Percentiles rank a stretch among this genome's conserved stretches.
Conservation (phyloP, 495 filamentous ascomycete species). For the Glonium stellatum region DNA sequence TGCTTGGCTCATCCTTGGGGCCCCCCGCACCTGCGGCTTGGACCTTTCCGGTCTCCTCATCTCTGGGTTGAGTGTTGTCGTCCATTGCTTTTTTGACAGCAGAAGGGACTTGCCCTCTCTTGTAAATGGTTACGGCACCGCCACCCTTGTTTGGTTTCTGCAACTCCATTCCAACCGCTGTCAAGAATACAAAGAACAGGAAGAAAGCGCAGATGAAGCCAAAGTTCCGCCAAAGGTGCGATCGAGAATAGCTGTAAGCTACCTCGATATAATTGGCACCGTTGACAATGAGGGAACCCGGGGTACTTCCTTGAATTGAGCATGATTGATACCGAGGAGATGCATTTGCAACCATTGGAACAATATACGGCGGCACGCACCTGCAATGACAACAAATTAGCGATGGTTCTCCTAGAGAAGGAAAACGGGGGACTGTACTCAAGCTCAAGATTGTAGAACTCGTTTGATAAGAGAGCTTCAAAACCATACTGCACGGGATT, state of each 20-base stretch:
- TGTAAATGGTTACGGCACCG: slow-evolving; percentile 62
- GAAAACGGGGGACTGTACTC: slow-evolving; percentile 8
- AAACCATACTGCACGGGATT: slow-evolving; percentile 73
- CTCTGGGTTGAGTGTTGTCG: slow-evolving; percentile 35
- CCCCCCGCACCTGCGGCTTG: slow-evolving; percentile 28
- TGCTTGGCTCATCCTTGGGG: slow-evolving; percentile 28
- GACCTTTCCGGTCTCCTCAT: slow-evolving; percentile 45
- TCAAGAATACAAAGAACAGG: slow-evolving; percentile 50
- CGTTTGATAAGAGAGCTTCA: slow-evolving; percentile 42
- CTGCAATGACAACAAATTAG: background rate
- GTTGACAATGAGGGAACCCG: slow-evolving; percentile 43
- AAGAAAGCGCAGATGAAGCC: slow-evolving; percentile 63
- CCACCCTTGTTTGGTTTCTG: slow-evolving; percentile 68
- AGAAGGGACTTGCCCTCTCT: slow-evolving; percentile 53
- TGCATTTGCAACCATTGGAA: slow-evolving; percentile 53
- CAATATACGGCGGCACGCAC: slow-evolving; percentile 44
- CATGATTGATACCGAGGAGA: slow-evolving; percentile 51
- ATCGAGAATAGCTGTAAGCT: slow-evolving; percentile 50
- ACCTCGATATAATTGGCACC: slow-evolving; percentile 48
- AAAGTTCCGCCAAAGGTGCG: slow-evolving; percentile 64
- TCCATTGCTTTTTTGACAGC: slow-evolving; percentile 45
- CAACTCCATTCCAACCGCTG: slow-evolving; percentile 59
- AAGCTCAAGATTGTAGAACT: slow-evolving; percentile 53
- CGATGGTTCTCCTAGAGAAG: background rate
- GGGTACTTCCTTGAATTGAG: slow-evolving; percentile 47